Evolutionary conservation across 73 alveolate genomes (phyloP).

Genomic region (Symbiodinium natans): DNA sequence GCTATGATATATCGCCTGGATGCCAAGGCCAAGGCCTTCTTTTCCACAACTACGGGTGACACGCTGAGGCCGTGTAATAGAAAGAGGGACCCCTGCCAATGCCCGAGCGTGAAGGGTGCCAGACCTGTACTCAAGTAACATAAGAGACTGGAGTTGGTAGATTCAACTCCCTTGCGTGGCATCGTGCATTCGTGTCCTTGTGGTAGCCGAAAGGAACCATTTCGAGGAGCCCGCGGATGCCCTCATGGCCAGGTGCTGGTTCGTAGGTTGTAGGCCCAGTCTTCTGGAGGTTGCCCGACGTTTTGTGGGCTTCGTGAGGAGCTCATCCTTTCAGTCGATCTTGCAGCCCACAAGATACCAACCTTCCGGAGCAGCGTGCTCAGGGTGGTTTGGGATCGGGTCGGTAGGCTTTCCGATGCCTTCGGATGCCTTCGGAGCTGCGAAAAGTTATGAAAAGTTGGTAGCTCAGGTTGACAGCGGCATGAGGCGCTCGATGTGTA

Average conservation of each 20-base stretch:
- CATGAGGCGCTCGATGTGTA: constrained; percentile 81
- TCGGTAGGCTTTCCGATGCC: background rate
- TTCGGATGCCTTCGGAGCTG: no score
- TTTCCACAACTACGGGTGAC: constrained; percentile 70
- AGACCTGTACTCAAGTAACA: no score
- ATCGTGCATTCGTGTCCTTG: no score
- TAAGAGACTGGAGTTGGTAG: no score
- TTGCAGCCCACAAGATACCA: constrained; percentile 67
- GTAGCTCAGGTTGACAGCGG: constrained; percentile 59
- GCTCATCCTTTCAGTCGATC: constrained; percentile 52
- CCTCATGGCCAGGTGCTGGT: background rate
- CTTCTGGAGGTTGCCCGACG: background rate
- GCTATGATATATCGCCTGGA: no score
- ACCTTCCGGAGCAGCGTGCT: constrained; percentile 16
- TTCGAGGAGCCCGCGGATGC: constrained; percentile 31
- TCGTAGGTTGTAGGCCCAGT: background rate
- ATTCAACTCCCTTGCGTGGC: no score
- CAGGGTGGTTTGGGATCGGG: background rate
- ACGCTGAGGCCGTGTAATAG: constrained; percentile 6
- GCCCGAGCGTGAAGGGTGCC: no score
- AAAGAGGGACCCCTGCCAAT: no score
- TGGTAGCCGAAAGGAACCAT: constrained; percentile 25
- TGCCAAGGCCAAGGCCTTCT: constrained; percentile 83
- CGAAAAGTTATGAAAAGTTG: background rate
- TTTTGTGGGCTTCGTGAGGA: background rate